These are phyloP conservation scores for Geranium rotundifolium DNA, from an alignment of 345 rosid genomes.

Conservation along the genomic window DNA sequence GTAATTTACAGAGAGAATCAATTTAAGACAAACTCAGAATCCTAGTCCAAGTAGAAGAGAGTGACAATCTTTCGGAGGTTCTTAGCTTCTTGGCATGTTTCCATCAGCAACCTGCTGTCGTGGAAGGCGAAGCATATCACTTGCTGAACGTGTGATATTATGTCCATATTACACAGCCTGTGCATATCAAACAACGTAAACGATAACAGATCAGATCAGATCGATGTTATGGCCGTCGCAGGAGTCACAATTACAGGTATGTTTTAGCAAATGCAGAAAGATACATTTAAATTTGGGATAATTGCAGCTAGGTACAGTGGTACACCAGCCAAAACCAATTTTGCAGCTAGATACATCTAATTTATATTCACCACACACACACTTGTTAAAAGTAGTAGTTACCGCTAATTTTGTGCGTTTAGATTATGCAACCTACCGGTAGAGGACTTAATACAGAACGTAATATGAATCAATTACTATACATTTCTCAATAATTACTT, in stretches of 20 bases:
- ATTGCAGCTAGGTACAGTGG: too few species aligned
- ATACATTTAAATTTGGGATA: too few species aligned
- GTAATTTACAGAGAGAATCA: background rate
- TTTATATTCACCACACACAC: background rate
- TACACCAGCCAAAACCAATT: too few species aligned
- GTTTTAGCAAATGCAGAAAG: too few species aligned
- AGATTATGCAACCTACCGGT: too few species aligned
- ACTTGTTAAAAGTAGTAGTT: too few species aligned
- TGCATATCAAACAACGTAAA: background rate
- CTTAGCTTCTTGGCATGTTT: slow-evolving; percentile 94
- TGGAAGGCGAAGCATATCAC: slow-evolving; percentile 98
- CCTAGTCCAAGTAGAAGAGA: slow-evolving; percentile 72
- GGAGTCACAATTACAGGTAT: too few species aligned
- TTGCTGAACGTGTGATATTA: slow-evolving; percentile 90
- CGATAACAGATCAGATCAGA: background rate
- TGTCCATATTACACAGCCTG: slow-evolving; percentile 96
- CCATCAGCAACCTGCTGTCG: slow-evolving; percentile 85
- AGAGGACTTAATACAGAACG: too few species aligned
- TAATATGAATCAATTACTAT: too few species aligned
- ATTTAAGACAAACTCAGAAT: too few species aligned
- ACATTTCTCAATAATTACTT: too few species aligned
- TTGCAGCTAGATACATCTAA: background rate
- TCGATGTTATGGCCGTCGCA: background rate
- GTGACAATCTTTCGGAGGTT: slow-evolving; percentile 84
- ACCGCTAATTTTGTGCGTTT: too few species aligned